A percentile compares a stretch with the other conserved stretches of the same genome.
phyloP scores from a whole-genome alignment of 2,329 filamentous ascomycete species.

The Diaporthe sp. region DNA sequence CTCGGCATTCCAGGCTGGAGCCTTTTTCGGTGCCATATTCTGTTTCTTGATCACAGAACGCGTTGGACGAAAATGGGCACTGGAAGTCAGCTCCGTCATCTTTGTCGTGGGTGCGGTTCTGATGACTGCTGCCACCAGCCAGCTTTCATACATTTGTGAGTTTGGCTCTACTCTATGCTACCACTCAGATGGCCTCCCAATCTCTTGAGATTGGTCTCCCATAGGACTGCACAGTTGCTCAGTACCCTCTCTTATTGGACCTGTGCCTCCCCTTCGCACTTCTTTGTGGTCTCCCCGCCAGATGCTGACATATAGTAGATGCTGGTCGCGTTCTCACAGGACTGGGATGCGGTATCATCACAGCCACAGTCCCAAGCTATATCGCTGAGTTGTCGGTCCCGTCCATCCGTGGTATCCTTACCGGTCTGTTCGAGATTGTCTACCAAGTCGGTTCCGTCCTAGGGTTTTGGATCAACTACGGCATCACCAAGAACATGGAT shows the following conservation, averaged over 20 bases:
- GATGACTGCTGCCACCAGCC: conserved; percentile 55
- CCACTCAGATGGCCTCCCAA: background rate
- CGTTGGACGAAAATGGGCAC: conserved; percentile 63
- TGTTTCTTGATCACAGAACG: conserved; percentile 61
- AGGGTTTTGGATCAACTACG: conserved; percentile 66
- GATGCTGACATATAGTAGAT: conserved; percentile 66
- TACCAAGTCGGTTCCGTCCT: conserved; percentile 66
- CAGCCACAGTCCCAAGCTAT: conserved; percentile 72
- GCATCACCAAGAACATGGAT: conserved; percentile 56
- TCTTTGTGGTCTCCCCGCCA: conserved; percentile 57
- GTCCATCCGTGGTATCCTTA: conserved; percentile 68
- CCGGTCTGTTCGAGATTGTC: conserved; percentile 65
- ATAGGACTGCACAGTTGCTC: too few species aligned
- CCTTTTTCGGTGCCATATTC: conserved; percentile 65
- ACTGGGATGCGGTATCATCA: conserved; percentile 68
- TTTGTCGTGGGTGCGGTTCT: conserved; percentile 60
- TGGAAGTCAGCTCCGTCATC: conserved; percentile 58
- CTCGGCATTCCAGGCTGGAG: conserved; percentile 61
- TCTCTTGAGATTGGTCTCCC: too few species aligned
- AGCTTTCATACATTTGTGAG: conserved; percentile 58
- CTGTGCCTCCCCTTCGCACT: conserved; percentile 49
- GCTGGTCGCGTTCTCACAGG: conserved; percentile 69
- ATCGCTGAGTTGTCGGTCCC: conserved; percentile 73
- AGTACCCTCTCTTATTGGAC: background rate
- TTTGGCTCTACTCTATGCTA: conserved; percentile 53